phyloP scores from a whole-genome alignment of 176 grass and related monocot genomes.

The Rhynchospora tenuis region DNA sequence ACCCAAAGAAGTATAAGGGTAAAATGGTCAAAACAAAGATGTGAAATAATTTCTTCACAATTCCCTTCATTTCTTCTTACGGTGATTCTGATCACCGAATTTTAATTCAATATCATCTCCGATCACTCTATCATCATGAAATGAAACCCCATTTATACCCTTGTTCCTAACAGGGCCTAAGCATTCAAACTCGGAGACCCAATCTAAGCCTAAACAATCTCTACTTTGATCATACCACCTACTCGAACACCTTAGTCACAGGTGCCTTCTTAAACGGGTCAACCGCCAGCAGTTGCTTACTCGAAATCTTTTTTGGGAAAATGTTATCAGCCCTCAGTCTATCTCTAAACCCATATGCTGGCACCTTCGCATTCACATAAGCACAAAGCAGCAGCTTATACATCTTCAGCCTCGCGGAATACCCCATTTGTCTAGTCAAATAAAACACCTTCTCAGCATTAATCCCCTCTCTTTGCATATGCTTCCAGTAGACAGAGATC shows the following conservation, averaged over 20 bases:
- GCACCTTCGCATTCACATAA: conserved; percentile 52
- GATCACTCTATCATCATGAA: too few species aligned
- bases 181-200: too few species aligned
- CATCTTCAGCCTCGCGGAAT: conserved; percentile 28
- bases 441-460: conserved; percentile 68
- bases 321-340: conserved; percentile 57
- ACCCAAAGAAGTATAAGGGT: too few species aligned
- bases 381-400: conserved; percentile 56
- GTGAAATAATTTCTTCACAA: too few species aligned
- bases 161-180: too few species aligned
- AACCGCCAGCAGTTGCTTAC: conserved; percentile 17
- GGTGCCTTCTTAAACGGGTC: conserved; percentile 25
- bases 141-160: too few species aligned
- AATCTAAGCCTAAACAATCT: background rate
- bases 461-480: conserved; percentile 59
- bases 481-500: conserved; percentile 38
- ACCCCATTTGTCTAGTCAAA: conserved; percentile 28
- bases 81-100: too few species aligned
- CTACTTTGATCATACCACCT: background rate
- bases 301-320: conserved; percentile 7
- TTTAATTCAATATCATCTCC: too few species aligned
- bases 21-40: too few species aligned
- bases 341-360: conserved; percentile 54
- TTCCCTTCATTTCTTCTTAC: too few species aligned
- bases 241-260: conserved; percentile 24